Evolutionary conservation across 345 rosid genomes (phyloP), one percentile per base, ranked within the genome.

Genomic region (Eutrema japonicum): DNA sequence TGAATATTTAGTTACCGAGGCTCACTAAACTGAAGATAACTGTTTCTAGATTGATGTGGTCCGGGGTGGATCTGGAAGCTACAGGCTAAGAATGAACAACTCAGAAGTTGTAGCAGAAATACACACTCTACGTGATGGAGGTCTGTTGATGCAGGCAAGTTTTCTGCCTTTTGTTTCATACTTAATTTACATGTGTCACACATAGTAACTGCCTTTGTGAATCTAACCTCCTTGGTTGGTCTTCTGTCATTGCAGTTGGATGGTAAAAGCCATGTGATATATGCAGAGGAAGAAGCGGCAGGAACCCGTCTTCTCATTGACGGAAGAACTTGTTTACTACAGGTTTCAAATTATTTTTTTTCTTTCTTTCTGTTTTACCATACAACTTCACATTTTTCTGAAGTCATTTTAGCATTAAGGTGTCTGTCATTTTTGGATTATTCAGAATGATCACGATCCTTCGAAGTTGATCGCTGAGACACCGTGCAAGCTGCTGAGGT

Each of bases 241-340:
- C 32, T 52, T 64, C 58, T 50, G 26, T 64, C 78, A 42, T 68
- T 64, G 38, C 90, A 96, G 99, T 76, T 96, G 89, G 91, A 92
- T 79, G 99, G 99, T 70, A 90, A 96, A 84, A 96, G 99, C 79
- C 99, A 96, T 86, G 89, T 96, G 48, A 86, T 92, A 83, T 96
- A 96, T 80, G 99, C 98, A 26, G 99, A 96, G 80, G 99, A 96
- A 86, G 99, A 96, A 86, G 98, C 98, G 6, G 99, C 99, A 67
- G 99, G 99, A 77, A 96, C 98, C 73, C 98, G 97, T 47, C 98
- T 96, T 67, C 96, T 96, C 61, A 96, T 96, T 63, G 99, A 96
- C 67, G 99, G 99, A 83, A 88, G 99, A 76, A 96, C 99, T 73
- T 96, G 99, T 85, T 84, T 96, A 82, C 89, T 96, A 64, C 99